Base-by-base conservation (phyloP, 371 early-diverging fungal species). In the Mucor sp. region DNA sequence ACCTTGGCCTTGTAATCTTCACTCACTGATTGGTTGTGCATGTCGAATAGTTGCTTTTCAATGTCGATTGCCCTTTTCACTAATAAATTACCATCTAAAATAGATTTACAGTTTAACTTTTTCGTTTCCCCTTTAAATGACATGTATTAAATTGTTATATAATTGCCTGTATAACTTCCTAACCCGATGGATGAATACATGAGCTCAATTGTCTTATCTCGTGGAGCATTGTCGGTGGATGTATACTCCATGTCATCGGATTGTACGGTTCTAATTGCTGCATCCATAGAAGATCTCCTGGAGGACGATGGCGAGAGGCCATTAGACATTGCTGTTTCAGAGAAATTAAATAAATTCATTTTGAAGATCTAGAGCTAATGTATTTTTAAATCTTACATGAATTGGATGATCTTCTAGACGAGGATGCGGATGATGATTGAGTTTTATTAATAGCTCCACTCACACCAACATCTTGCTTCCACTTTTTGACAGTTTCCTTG, bases 141-240 rank as follows among this genome's bases (percentile, higher is more conserved):
- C 37, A 35, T 15, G 25, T 53, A 53, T 53, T 12, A 25, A 28
- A 35, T 35, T 53, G 27, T 25, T n/a, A 1, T 4, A 14, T 53
- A 9, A 28, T 60, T 82, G 92, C 92, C 89, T 61, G 84, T 84
- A 72, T 75, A 82, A 39, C 90, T 88, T 53, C 89, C 93, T 4
- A 84, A 74, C 2, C 87, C 93, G 53, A 98, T 76, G 0, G 95
- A 91, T 65, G 86, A 77, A 70, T 96, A 95, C 62, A 97, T 74
- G 72, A 98, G 77, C 61, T 94, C 95, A 62, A 91, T 85, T 53
- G 91, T 91, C 63, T 90, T 93, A 67, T 95, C 93, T 19, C 98
- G 88, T 28, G 86, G 80, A 23, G 75, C 77, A 61, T 88, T 91
- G n/a, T 91, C 91, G 7, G 91, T 85, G 0, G 86, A 68, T 53